Conservation (phyloP, 352 stramenopile species). For the Phytophthora syringae region DNA sequence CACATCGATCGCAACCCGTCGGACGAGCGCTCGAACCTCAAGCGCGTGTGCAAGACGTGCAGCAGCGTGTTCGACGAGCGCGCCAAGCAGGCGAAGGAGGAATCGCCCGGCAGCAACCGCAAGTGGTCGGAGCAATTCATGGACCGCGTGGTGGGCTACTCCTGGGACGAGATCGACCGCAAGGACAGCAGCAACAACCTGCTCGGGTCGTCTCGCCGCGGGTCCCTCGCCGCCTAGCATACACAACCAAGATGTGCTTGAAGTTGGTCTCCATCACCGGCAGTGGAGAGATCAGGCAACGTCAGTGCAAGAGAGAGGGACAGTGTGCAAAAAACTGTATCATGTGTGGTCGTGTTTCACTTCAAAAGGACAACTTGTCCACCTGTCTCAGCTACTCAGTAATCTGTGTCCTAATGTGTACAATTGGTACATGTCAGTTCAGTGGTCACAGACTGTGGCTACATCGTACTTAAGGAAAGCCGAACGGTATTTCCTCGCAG, state of each 20-base stretch:
- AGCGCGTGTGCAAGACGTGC: conserved; percentile 82
- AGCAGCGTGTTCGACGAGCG: conserved; percentile 80
- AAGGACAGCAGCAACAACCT: conserved; percentile 35
- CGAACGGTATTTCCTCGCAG: conserved; percentile 4
- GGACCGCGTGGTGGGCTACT: conserved; percentile 57
- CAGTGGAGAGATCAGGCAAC: conserved; percentile 23
- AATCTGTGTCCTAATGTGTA: conserved; percentile 1
- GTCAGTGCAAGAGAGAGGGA: conserved; percentile 10
- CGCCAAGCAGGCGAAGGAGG: conserved; percentile 44
- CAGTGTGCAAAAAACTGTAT: conserved; percentile 32
- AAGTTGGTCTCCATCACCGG: conserved; percentile 26
- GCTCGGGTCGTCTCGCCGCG: conserved; percentile 34
- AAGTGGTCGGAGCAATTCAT: conserved; percentile 70
- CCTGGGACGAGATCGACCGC: conserved; percentile 72
- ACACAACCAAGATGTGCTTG: conserved; percentile 16
- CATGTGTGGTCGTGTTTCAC: conserved; percentile 25
- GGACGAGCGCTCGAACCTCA: conserved; percentile 53
- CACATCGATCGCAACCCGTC: conserved; percentile 47
- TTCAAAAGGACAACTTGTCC: conserved; percentile 2
- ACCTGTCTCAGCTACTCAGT: background rate
- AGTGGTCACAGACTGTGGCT: background rate
- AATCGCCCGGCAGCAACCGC: conserved; percentile 29
- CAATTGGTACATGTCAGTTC: background rate
- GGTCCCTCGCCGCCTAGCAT: conserved; percentile 41
- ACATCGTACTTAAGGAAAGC: conserved; percentile 13